Evolutionary conservation across 73 alveolate species (phyloP), one percentile per base, ranked within the genome.

Genomic region (Paraurostyla sp.): DNA sequence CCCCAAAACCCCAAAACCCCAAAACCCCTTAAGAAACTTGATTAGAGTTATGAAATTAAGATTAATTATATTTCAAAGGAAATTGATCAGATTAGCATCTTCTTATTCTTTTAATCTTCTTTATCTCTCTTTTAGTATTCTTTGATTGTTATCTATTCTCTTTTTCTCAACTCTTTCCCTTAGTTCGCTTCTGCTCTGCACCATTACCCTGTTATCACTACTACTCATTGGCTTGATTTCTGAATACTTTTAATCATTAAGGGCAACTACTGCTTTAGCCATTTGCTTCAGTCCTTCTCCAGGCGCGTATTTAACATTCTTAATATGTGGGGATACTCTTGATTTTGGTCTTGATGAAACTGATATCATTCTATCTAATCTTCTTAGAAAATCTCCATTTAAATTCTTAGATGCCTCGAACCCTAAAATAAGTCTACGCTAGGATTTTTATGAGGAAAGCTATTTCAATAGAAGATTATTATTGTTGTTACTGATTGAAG

Each of bases 341-440:
- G 78, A 40, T 63, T 63, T 63, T 11, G 92, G 85, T 22, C 59
- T 60, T 20, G 85, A 46, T 25, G 48, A 65, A 25, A 63, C 84
- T 29, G 76, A 49, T 40, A 83, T 83, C 85, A 83, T 40, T 42
- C 76, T 15, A 63, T 83, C 80, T 0, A 83, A 76, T 25, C 46
- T 83, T 48, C 76, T 42, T 6, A 83, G 86, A 62, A 63, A 83
- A 25, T 38, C 58, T 23, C 92, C 92, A 45, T 83, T 83, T 2
- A 23, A 45, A 30, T 36, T 63, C 29, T 83, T 81, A 25, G 38
- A 58, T 15, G 91, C 84, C 23, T 83, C 86, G 45, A 83, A 83
- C 4, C 92, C 92, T 15, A 83, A 42, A 4, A 83, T 83, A 13
- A 83, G 42, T 48, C 59, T 83, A 27, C 86, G 20, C 38, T 59